These are phyloP conservation scores for Tuber indicum DNA, from an alignment of 495 filamentous ascomycete species.

Conservation along the genomic window DNA sequence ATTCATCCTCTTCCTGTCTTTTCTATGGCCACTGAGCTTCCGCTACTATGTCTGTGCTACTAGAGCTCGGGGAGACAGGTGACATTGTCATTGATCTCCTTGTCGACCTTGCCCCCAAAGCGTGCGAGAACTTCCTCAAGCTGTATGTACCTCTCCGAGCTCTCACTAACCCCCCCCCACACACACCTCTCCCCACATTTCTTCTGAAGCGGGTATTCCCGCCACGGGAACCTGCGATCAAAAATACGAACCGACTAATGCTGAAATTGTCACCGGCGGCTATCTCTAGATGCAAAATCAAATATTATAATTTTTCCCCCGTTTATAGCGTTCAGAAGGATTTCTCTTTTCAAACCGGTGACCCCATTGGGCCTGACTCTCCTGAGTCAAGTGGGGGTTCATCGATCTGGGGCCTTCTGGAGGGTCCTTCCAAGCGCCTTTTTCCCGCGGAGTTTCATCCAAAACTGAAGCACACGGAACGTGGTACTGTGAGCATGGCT, in stretches of 20 bases:
- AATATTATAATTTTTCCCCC: constrained; percentile 96
- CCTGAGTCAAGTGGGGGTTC: constrained; percentile 79
- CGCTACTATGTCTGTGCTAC: constrained; percentile 62
- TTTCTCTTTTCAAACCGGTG: constrained; percentile 92
- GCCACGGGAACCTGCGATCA: constrained; percentile 27
- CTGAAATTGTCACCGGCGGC: constrained; percentile 5
- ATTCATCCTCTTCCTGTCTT: not conserved
- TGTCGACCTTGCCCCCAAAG: constrained; percentile 75
- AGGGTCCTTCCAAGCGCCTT: constrained; percentile 64
- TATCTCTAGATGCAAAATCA: constrained; percentile 64
- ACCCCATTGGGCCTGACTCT: constrained; percentile 79
- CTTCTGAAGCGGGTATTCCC: constrained; percentile 1
- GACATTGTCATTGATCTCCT: constrained; percentile 91
- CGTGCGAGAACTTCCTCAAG: constrained; percentile 95
- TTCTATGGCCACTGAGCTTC: not conserved
- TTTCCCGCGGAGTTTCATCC: constrained; percentile 76
- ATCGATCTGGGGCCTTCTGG: constrained; percentile 80
- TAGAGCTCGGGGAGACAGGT: constrained; percentile 77
- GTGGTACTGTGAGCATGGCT: constrained; percentile 91
- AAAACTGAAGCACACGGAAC: constrained; percentile 76
- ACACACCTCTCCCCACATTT: constrained; percentile 19
- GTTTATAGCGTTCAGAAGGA: constrained; percentile 80
- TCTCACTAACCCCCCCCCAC: not conserved
- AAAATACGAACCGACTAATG: constrained; percentile 20
- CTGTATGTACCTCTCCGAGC: constrained; percentile 46